phyloP scores from a whole-genome alignment of 208 protist genomes.

The Porcisia hertigi region DNA sequence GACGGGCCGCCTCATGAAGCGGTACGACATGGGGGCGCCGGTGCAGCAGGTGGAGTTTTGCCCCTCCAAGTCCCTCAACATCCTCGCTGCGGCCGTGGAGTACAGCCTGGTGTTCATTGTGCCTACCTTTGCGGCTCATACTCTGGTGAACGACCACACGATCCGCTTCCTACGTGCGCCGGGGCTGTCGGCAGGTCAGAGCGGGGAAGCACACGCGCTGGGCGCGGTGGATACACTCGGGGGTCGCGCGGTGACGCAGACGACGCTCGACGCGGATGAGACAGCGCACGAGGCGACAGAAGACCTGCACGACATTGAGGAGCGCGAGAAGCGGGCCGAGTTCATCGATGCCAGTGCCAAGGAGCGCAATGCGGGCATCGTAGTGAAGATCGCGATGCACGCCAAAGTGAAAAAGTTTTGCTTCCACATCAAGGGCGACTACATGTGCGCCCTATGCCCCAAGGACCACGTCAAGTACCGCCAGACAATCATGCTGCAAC shows the following conservation, averaged over 20 bases:
- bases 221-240: constrained; percentile 65
- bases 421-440: constrained; percentile 90
- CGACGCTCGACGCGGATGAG: constrained; percentile 81
- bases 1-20: constrained; percentile 96
- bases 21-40: constrained; percentile 88
- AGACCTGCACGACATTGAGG: constrained; percentile 86
- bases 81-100: constrained; percentile 90
- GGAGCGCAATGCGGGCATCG: constrained; percentile 80
- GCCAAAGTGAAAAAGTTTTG: constrained; percentile 88
- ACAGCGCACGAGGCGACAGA: constrained; percentile 60
- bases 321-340: constrained; percentile 88
- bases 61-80: constrained; percentile 87
- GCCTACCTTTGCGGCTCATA: constrained; percentile 79
- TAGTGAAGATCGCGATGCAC: constrained; percentile 91
- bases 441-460: constrained; percentile 89
- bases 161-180: constrained; percentile 85
- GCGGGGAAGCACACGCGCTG: constrained; percentile 15
- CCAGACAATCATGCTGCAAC: constrained; percentile 92
- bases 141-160: constrained; percentile 86
- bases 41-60: constrained; percentile 95
- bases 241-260: constrained; percentile 82
- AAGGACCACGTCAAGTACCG: constrained; percentile 94
- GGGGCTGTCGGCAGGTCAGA: constrained; percentile 42
- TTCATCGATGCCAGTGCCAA: constrained; percentile 78
- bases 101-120: constrained; percentile 91